Evolutionary conservation across 805 yeast genomes (phyloP), one percentile per base, ranked within the genome.

Genomic region (Komagataella kurtzmanii): DNA sequence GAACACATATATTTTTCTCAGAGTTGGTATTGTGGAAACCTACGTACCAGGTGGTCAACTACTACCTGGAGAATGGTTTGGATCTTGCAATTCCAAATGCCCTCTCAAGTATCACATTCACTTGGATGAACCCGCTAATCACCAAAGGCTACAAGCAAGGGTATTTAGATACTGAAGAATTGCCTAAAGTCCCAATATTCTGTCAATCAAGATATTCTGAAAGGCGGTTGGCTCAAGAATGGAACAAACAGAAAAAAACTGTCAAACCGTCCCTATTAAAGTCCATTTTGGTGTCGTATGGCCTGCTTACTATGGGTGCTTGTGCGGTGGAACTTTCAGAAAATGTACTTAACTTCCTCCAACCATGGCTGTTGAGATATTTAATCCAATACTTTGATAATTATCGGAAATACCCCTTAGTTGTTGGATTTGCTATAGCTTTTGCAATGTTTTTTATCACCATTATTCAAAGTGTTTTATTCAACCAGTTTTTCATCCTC

Each of bases 101-200:
- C 14, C 79, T 91, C 56, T 83, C 95, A 2, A 72, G 77, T 50
- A 70, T 91, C 50, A 83, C 95, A 0, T 91, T 93, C 64, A 69
- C 81, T 24, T 93, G 99, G 98, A 88, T 93, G 95, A 81, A 88
- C 18, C 80, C 77, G 1, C 69, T 93, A 59, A 88, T 93, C 83
- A 77, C 70, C 57, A 78, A 78, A 51, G 98, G 98, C 1, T 68
- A 68, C 48, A 55, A 57, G 17, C 70, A 68, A 36, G 57, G 61
- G 21, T 59, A 62, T 3, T 51, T 67, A 40, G 65, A 62, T 40
- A 69, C 71, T 40, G 64, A 67, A 6, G 71, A 73, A 48, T 58
- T 75, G 52, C 76, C 77, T 2, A 58, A 66, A 24, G 72, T 76
- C 7, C 75, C 76, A 2, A 54, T 58, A 14, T 59, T 65, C 44